These are phyloP conservation scores for Emmonsiellopsis sp. DNA, from an alignment of 2,329 filamentous ascomycete species.

Conservation along the genomic window DNA sequence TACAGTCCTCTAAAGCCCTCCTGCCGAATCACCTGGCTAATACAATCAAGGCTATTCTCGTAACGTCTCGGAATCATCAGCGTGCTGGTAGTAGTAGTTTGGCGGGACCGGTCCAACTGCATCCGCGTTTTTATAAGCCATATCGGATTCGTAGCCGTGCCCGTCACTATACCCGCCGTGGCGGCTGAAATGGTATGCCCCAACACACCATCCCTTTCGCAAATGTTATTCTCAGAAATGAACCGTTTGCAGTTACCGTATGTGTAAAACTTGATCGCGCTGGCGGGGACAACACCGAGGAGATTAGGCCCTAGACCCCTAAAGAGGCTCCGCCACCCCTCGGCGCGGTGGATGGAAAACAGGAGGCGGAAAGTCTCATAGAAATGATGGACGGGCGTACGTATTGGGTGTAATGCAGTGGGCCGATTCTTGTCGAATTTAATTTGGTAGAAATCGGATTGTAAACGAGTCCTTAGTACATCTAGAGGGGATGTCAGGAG, in stretches of 20 bases:
- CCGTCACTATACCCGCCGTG: conserved; percentile 70
- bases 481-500: conserved; percentile 91
- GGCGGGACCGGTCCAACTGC: conserved; percentile 74
- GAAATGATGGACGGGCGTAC: conserved; percentile 53
- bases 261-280: conserved; percentile 89
- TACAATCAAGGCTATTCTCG: conserved; percentile 80
- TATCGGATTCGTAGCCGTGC: conserved; percentile 87
- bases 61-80: conserved; percentile 52
- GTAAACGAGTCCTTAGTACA: conserved; percentile 84
- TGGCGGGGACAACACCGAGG: conserved; percentile 77
- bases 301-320: conserved; percentile 87
- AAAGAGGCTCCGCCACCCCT: conserved; percentile 81
- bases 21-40: conserved; percentile 67
- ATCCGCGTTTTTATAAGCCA: conserved; percentile 91
- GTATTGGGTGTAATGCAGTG: background rate
- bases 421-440: conserved; percentile 52
- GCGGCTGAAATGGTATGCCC: conserved; percentile 64
- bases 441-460: conserved; percentile 88
- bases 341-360: conserved; percentile 64
- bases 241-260: conserved; percentile 75
- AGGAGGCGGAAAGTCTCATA: conserved; percentile 80
- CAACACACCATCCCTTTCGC: background rate
- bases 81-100: conserved; percentile 22
- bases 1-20: conserved; percentile 80
- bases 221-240: background rate